Conservation (phyloP, 345 rosid genomes). For the Sonneratia caseolaris region DNA sequence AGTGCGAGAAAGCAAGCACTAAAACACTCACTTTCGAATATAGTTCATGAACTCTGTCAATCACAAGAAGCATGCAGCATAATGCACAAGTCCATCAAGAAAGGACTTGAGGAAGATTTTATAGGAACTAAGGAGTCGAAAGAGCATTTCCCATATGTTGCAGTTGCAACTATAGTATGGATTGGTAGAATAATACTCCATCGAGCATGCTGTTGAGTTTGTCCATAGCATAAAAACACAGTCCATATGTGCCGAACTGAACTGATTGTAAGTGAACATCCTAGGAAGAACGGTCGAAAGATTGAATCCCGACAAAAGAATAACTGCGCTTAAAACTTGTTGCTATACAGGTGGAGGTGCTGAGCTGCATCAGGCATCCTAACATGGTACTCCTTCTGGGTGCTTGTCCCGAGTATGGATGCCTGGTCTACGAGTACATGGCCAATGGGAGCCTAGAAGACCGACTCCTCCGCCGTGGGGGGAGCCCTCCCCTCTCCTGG, state of each 20-base stretch:
- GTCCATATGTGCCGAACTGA: neutral
- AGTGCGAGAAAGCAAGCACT: no score
- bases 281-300: no score
- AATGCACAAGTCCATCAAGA: no score
- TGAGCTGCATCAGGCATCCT: constrained; percentile 85
- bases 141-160: no score
- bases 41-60: no score
- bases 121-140: no score
- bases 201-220: neutral
- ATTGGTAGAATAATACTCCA: neutral
- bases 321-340: neutral
- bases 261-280: neutral
- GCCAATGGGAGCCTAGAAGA: constrained; percentile 88
- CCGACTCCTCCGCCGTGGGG: constrained; percentile 52
- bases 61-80: no score
- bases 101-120: no score
- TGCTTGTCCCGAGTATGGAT: constrained; percentile 85
- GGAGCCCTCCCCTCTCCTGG: constrained; percentile 63
- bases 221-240: no score
- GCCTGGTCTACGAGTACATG: constrained; percentile 89
- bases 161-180: no score
- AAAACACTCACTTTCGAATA: no score
- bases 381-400: constrained; percentile 89
- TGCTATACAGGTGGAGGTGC: constrained; percentile 56
- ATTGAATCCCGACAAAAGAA: neutral